These are phyloP conservation scores for Echinochloa phyllopogon DNA, from an alignment of 176 grass and related monocot species.

Conservation along the genomic window DNA sequence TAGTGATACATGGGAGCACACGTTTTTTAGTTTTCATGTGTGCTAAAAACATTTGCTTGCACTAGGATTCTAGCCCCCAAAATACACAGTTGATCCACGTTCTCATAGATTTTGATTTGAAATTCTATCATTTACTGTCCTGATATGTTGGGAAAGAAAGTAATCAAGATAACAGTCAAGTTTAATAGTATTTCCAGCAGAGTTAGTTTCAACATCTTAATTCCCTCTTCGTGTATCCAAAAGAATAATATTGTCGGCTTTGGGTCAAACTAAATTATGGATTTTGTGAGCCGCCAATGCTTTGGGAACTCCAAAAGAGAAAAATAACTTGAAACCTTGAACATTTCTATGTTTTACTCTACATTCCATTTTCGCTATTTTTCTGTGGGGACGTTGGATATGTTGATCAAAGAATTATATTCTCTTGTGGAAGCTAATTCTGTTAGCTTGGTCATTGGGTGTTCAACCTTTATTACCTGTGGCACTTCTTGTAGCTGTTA, in stretches of 20 bases:
- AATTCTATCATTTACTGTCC: slow-evolving; percentile 1
- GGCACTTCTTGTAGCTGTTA: not conserved
- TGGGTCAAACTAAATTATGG: not conserved
- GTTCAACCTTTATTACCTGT: slow-evolving; percentile 5
- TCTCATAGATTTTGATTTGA: not conserved
- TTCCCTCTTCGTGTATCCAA: not conserved
- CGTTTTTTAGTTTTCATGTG: not conserved
- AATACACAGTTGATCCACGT: not conserved
- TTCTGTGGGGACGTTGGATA: not conserved
- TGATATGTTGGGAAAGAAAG: not conserved
- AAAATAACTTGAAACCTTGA: not conserved
- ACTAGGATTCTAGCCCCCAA: not conserved
- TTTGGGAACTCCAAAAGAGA: not conserved
- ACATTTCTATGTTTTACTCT: not conserved
- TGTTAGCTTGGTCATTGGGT: not conserved
- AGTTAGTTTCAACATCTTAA: not conserved
- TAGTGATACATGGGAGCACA: not conserved
- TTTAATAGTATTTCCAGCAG: not conserved
- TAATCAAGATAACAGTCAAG: not conserved
- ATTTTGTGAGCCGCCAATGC: not conserved
- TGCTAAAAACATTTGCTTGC: not conserved
- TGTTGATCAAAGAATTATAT: slow-evolving; percentile 2
- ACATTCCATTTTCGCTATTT: not conserved
- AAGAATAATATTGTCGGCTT: not conserved
- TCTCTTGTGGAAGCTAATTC: not conserved